A percentile compares a stretch with the other conserved stretches of the same genome.
Conservation (phyloP, 2,329 filamentous ascomycete species). For the Apiospora saccharicola region DNA sequence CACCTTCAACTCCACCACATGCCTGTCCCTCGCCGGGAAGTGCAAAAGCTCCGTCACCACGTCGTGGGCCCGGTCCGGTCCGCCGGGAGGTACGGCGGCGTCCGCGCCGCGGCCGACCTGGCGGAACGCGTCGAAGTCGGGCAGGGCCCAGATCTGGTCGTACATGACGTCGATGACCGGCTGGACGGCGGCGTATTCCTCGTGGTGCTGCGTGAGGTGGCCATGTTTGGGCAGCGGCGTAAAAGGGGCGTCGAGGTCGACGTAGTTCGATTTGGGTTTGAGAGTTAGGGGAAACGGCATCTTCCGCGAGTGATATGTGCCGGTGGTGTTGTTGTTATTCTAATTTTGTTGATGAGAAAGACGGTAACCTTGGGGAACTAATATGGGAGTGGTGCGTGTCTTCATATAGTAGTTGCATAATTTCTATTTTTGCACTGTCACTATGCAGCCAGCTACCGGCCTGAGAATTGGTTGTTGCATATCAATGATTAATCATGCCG, state of each 20-base stretch:
- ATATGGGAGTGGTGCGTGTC: neutral
- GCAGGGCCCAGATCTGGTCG: conserved; percentile 39
- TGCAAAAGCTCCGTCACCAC: conserved; percentile 40
- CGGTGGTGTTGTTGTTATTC: too few relatives aligned
- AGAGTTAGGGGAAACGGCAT: conserved; percentile 23
- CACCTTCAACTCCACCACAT: conserved; percentile 45
- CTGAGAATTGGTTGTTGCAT: neutral
- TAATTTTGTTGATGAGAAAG: too few relatives aligned
- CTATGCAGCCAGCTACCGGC: neutral
- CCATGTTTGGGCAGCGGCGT: conserved; percentile 45
- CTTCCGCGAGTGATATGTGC: too few relatives aligned
- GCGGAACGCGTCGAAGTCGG: conserved; percentile 29
- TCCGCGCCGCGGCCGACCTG: conserved; percentile 36
- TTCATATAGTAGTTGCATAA: neutral
- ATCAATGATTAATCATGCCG: neutral
- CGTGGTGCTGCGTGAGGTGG: conserved; percentile 44
- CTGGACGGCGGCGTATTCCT: conserved; percentile 41
- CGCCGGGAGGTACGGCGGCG: conserved; percentile 38
- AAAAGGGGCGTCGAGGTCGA: conserved; percentile 39
- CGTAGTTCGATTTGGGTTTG: conserved; percentile 41
- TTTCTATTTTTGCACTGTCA: neutral
- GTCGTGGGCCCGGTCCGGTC: conserved; percentile 44
- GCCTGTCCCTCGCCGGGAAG: conserved; percentile 44
- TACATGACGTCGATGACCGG: conserved; percentile 36
- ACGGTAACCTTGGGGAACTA: too few relatives aligned